A percentile compares a stretch with the other conserved stretches of the same genome.
Evolutionary conservation across 2,329 filamentous ascomycete species (phyloP).

Genomic region (Ascochyta pisi): DNA sequence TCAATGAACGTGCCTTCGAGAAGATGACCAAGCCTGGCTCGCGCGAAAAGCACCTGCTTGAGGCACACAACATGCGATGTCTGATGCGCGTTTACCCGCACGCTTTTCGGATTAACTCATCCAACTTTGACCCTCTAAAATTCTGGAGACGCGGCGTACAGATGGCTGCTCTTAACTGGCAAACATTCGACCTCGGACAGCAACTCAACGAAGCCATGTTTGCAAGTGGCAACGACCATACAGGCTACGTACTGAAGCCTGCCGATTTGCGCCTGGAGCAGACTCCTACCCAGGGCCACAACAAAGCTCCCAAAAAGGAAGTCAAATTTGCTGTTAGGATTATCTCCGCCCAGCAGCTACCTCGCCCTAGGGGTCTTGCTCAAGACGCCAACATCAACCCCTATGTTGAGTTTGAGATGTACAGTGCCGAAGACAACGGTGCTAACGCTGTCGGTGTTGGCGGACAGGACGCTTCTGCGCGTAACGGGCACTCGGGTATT

Average conservation of each 20-base stretch:
- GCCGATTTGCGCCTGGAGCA: conserved; percentile 70
- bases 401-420: conserved; percentile 93
- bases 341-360: conserved; percentile 93
- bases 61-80: conserved; percentile 89
- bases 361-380: conserved; percentile 77
- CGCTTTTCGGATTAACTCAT: conserved; percentile 79
- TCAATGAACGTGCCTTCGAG: conserved; percentile 88
- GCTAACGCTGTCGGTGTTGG: conserved; percentile 73
- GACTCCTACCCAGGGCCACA: conserved; percentile 55
- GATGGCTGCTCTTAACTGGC: conserved; percentile 98
- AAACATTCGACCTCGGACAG: conserved; percentile 94
- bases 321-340: conserved; percentile 87
- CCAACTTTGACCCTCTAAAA: conserved; percentile 91
- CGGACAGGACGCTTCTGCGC: conserved; percentile 68
- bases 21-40: conserved; percentile 77
- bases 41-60: conserved; percentile 77
- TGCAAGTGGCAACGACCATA: conserved; percentile 81
- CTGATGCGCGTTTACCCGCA: conserved; percentile 91
- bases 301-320: conserved; percentile 78
- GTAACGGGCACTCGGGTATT: conserved; percentile 70
- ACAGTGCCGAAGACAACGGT: conserved; percentile 89
- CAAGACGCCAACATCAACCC: conserved; percentile 81
- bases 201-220: conserved; percentile 99
- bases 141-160: conserved; percentile 97
- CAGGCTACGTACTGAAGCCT: conserved; percentile 94